Evolutionary conservation across 495 filamentous ascomycete genomes (phyloP).

Genomic region (Lasiosphaeria miniovina): DNA sequence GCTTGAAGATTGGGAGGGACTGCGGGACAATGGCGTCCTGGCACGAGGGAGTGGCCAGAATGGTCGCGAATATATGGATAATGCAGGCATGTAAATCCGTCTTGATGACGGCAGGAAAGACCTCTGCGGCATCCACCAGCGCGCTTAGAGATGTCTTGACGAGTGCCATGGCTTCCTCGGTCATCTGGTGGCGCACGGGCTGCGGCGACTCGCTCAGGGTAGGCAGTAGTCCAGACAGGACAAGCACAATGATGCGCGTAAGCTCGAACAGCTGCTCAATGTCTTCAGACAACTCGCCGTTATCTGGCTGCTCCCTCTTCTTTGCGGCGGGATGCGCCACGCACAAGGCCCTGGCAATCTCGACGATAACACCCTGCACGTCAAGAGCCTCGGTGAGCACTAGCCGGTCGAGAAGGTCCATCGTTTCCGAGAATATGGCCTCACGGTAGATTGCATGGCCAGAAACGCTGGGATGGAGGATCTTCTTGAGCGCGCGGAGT

Average conservation of each 20-base stretch:
- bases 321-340: conserved; percentile 84
- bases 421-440: conserved; percentile 93
- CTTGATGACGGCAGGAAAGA: conserved; percentile 94
- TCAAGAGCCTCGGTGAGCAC: conserved; percentile 84
- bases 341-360: conserved; percentile 86
- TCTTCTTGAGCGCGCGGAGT: conserved; percentile 88
- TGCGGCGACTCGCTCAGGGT: conserved; percentile 77
- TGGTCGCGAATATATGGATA: conserved; percentile 91
- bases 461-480: conserved; percentile 89
- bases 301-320: conserved; percentile 61
- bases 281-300: conserved; percentile 83
- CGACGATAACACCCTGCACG: conserved; percentile 89
- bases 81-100: conserved; percentile 96
- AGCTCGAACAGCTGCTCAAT: conserved; percentile 98
- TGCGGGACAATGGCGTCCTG: conserved; percentile 87
- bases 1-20: conserved; percentile 84
- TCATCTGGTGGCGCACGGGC: conserved; percentile 65
- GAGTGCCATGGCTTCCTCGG: conserved; percentile 80
- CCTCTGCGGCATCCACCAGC: conserved; percentile 87
- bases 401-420: conserved; percentile 91
- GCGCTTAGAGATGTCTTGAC: conserved; percentile 76
- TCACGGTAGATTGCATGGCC: conserved; percentile 96
- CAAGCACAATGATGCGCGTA: conserved; percentile 90
- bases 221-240: conserved; percentile 80
- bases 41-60: conserved; percentile 80